Evolutionary conservation across 805 yeast species (phyloP).

Genomic region (Sugiyamaella chiloensis): DNA sequence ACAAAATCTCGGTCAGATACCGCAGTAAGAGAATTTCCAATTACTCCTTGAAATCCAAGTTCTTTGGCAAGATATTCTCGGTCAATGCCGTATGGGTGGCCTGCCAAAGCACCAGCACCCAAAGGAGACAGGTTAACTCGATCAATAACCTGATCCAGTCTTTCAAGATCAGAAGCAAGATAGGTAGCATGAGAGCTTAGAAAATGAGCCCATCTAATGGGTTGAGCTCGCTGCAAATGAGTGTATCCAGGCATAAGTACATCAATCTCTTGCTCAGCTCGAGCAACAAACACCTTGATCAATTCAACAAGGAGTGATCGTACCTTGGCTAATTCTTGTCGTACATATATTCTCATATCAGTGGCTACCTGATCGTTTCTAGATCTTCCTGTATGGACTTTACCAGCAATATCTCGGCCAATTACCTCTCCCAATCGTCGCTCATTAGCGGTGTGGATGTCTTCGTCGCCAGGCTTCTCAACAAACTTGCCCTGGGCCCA

Average conservation of each 20-base stretch:
- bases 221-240: constrained; percentile 97
- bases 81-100: constrained; percentile 99
- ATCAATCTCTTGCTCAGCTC: constrained; percentile 85
- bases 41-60: constrained; percentile 77
- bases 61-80: constrained; percentile 81
- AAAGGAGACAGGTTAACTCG: constrained; percentile 88
- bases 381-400: constrained; percentile 98
- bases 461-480: constrained; percentile 90
- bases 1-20: constrained; percentile 98
- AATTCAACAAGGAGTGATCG: constrained; percentile 57
- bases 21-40: constrained; percentile 95
- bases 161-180: constrained; percentile 82
- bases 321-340: constrained; percentile 64
- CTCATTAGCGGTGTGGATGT: constrained; percentile 98
- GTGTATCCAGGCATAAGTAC: constrained; percentile 99
- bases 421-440: constrained; percentile 95
- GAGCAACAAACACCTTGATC: constrained; percentile 60
- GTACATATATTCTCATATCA: constrained; percentile 94
- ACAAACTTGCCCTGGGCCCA: constrained; percentile 71
- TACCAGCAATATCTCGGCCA: constrained; percentile 91
- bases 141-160: constrained; percentile 73
- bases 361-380: constrained; percentile 99
- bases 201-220: constrained; percentile 99
- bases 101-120: constrained; percentile 98
- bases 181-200: constrained; percentile 91